Evolutionary conservation across 2,329 filamentous ascomycete species (phyloP).

Genomic region (Rachicladosporium sp.): DNA sequence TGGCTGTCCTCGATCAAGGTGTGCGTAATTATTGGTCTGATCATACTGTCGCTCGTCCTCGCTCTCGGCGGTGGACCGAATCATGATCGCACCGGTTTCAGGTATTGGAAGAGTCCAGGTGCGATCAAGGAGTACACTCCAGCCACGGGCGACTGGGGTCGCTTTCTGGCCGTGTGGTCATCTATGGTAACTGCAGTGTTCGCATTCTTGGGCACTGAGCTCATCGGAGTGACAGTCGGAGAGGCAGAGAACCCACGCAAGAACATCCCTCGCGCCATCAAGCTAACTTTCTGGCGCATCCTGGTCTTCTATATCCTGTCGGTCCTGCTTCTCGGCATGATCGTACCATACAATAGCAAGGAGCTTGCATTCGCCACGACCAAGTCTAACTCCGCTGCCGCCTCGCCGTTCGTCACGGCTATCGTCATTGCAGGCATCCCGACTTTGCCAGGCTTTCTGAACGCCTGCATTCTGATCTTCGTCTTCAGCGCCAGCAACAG

Average conservation of each 20-base stretch:
- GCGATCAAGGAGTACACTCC: slow-evolving; percentile 30
- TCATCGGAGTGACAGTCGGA: slow-evolving; percentile 66
- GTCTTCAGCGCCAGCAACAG: slow-evolving; percentile 69
- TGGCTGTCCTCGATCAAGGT: slow-evolving; percentile 38
- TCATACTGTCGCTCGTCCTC: slow-evolving; percentile 28
- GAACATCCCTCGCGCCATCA: slow-evolving; percentile 66
- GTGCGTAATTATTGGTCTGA: slow-evolving; percentile 33
- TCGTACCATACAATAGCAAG: slow-evolving; percentile 57
- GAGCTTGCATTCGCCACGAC: slow-evolving; percentile 39
- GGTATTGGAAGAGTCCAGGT: slow-evolving; percentile 32
- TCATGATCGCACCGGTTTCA: slow-evolving; percentile 27
- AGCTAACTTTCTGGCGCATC: slow-evolving; percentile 71
- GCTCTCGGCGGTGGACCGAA: slow-evolving; percentile 18
- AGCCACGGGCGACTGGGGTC: slow-evolving; percentile 22
- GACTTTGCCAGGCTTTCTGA: slow-evolving; percentile 54
- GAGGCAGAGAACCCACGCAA: slow-evolving; percentile 69
- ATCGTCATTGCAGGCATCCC: slow-evolving; percentile 52
- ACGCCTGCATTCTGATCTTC: slow-evolving; percentile 62
- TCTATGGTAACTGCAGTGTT: slow-evolving; percentile 62
- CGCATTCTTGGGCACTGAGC: slow-evolving; percentile 64
- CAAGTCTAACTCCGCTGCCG: slow-evolving; percentile 32
- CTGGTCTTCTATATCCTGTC: slow-evolving; percentile 66
- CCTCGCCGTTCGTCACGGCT: slow-evolving; percentile 65
- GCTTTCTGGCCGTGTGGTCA: slow-evolving; percentile 32
- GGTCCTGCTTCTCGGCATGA: slow-evolving; percentile 63